A percentile compares a stretch with the other conserved stretches of the same genome.
Evolutionary conservation across 192 early-diverging fungal genomes (phyloP).

Genomic region (Coemansia pectinata): DNA sequence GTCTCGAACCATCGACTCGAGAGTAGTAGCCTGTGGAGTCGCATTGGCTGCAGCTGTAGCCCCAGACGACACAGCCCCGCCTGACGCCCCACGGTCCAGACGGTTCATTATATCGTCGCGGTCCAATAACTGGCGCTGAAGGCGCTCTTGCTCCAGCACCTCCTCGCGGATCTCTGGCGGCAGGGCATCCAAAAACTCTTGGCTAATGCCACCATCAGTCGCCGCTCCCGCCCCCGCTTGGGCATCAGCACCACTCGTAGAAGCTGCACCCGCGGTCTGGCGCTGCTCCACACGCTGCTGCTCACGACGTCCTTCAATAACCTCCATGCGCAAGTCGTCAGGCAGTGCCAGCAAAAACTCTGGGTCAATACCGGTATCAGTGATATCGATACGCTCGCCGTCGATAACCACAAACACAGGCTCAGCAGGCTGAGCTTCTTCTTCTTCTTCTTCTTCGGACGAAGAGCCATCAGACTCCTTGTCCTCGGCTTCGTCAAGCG

Average conservation of each 20-base stretch:
- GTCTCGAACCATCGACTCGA: constrained; percentile 26
- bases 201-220: constrained; percentile 58
- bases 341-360: constrained; percentile 94
- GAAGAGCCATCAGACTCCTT: neutral
- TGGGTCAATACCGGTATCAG: constrained; percentile 90
- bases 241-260: neutral
- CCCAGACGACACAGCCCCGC: constrained; percentile 1
- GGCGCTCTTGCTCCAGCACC: constrained; percentile 70
- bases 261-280: constrained; percentile 2
- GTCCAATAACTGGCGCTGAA: constrained; percentile 67
- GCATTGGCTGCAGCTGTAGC: constrained; percentile 2
- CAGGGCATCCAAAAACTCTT: constrained; percentile 89
- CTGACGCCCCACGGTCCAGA: constrained; percentile 15
- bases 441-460: neutral
- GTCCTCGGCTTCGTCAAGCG: constrained; percentile 1
- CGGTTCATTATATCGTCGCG: constrained; percentile 55
- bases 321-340: constrained; percentile 91
- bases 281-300: constrained; percentile 51
- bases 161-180: constrained; percentile 90
- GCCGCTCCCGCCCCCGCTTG: neutral
- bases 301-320: constrained; percentile 78
- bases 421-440: constrained; percentile 1
- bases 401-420: constrained; percentile 66
- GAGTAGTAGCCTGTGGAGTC: neutral
- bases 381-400: constrained; percentile 84